A percentile compares a stretch with the other conserved stretches of the same genome.
Evolutionary conservation across 2,329 filamentous ascomycete genomes (phyloP).

Genomic region (Aaosphaeria arxii): DNA sequence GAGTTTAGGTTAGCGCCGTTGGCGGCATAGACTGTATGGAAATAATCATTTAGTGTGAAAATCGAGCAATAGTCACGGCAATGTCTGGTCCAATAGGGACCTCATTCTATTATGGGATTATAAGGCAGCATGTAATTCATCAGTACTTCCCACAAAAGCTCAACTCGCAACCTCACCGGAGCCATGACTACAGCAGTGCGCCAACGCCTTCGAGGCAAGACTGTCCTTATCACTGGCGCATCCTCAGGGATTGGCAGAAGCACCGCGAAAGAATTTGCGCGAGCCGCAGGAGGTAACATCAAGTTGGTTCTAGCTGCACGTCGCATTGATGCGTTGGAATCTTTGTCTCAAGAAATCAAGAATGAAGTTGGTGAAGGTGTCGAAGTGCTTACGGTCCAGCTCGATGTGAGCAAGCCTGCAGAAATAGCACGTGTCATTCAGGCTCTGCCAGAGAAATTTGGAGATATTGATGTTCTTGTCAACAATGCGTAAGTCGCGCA

Average conservation of each 20-base stretch:
- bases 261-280: conserved; percentile 83
- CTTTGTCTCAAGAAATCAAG: conserved; percentile 70
- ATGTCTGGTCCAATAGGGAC: no score
- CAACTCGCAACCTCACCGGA: background rate
- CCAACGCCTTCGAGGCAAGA: conserved; percentile 61
- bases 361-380: conserved; percentile 68
- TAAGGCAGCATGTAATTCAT: background rate
- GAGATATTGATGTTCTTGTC: conserved; percentile 60
- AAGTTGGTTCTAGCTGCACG: conserved; percentile 83
- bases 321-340: conserved; percentile 68
- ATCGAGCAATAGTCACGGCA: no score
- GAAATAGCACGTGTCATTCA: conserved; percentile 71
- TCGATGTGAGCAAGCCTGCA: conserved; percentile 76
- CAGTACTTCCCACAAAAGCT: background rate
- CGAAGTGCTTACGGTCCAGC: conserved; percentile 74
- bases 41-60: no score
- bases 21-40: no score
- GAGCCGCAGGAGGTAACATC: conserved; percentile 70
- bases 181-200: background rate
- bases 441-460: conserved; percentile 72
- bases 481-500: background rate
- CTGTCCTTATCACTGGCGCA: conserved; percentile 81
- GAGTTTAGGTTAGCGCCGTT: no score
- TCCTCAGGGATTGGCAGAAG: conserved; percentile 81
- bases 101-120: no score